These are phyloP conservation scores for Apostasia ramifera DNA, from an alignment of 106 monocot species.

Conservation along the genomic window DNA sequence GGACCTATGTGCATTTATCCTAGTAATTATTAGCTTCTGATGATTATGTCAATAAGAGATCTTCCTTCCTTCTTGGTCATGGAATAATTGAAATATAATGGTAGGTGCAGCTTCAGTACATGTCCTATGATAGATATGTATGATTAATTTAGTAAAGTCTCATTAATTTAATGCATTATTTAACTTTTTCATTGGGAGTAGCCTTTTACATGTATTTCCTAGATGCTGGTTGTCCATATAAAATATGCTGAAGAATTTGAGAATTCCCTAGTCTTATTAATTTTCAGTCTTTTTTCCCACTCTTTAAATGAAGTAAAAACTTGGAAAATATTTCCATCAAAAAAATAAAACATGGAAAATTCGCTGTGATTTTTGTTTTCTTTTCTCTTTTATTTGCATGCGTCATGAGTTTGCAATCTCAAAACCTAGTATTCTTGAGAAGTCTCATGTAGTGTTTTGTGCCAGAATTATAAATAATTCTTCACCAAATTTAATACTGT, in stretches of 20 bases:
- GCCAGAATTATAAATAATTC: no score
- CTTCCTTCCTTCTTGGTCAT: not conserved
- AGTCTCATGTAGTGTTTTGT: no score
- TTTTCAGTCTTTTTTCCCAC: no score
- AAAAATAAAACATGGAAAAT: no score
- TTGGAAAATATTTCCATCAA: no score
- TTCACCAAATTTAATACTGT: no score
- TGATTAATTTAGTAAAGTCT: not conserved
- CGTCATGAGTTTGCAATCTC: no score
- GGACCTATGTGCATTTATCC: not conserved
- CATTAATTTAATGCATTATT: not conserved
- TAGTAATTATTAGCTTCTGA: not conserved
- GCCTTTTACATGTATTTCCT: not conserved
- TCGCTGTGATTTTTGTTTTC: no score
- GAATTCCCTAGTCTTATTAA: no score
- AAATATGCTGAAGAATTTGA: not conserved
- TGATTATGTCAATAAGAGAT: not conserved
- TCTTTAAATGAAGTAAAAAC: no score
- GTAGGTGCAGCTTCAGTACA: not conserved
- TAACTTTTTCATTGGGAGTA: not conserved
- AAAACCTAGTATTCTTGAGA: no score
- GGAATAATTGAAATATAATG: slow-evolving; percentile 2
- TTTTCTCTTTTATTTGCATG: no score
- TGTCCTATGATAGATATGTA: not conserved
- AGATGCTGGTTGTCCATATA: not conserved